phyloP scores from a whole-genome alignment of 768 basidiomycete genomes.

The Podaxis sp. region DNA sequence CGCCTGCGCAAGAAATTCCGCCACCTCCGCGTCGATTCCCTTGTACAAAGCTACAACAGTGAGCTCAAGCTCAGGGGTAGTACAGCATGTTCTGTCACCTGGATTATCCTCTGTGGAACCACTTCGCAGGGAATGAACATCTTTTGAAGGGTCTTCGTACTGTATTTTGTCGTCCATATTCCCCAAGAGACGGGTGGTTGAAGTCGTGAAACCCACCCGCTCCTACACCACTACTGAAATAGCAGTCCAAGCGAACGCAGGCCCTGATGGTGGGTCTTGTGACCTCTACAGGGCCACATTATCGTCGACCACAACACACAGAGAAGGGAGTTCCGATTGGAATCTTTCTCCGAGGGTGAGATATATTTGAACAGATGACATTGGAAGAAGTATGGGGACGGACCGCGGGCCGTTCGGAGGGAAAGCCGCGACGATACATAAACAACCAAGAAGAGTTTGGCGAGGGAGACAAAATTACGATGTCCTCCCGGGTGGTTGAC shows the following conservation, averaged over 20 bases:
- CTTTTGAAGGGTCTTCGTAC: conserved; percentile 28
- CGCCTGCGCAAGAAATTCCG: conserved; percentile 39
- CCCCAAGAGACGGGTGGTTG: background rate
- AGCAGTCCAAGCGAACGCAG: background rate
- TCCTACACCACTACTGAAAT: background rate
- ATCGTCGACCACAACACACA: background rate
- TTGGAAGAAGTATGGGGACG: conserved; percentile 12
- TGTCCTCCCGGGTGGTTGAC: conserved; percentile 35
- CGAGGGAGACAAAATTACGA: conserved; percentile 11
- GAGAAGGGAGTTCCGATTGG: background rate
- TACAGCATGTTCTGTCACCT: background rate
- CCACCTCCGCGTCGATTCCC: conserved; percentile 46
- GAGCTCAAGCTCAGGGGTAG: background rate
- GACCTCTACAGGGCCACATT: conserved; percentile 1
- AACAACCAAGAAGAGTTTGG: background rate
- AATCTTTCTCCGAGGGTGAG: background rate
- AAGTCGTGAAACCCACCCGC: background rate
- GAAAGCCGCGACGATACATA: background rate
- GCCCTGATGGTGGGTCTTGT: background rate
- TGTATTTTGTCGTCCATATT: conserved; percentile 2
- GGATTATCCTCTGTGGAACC: conserved; percentile 21
- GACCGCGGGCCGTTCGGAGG: conserved; percentile 18
- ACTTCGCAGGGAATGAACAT: conserved; percentile 34
- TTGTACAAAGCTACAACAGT: background rate
- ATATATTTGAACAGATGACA: conserved; percentile 9